Percentiles rank a stretch among this genome's conserved stretches.
Conservation (phyloP, 441 rosid genomes). For the Gossypium armourianum region DNA sequence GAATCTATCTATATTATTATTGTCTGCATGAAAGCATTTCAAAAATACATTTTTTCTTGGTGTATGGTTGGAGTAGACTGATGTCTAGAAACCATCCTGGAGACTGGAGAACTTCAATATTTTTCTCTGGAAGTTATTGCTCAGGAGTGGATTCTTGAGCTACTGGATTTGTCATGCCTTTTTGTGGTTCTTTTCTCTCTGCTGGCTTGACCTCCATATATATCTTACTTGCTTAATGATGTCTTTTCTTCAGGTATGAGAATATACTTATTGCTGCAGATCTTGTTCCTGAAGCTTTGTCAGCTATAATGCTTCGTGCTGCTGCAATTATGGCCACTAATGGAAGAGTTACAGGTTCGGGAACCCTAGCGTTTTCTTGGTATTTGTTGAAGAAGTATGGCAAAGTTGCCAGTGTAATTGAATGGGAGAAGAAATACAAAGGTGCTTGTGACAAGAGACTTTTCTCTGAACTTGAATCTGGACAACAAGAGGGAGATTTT, state of each 20-base stretch:
- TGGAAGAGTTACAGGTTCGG: slow-evolving; percentile 63
- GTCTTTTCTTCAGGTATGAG: slow-evolving; percentile 65
- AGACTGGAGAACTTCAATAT: not conserved
- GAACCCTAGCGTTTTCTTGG: slow-evolving; percentile 63
- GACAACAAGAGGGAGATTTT: slow-evolving; percentile 65
- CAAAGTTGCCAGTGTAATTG: slow-evolving; percentile 59
- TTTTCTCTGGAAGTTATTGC: not conserved
- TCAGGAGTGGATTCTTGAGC: not conserved
- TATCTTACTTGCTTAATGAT: slow-evolving; percentile 14
- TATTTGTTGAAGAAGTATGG: slow-evolving; percentile 69
- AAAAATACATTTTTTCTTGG: not conserved
- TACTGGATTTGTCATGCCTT: not conserved
- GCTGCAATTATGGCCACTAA: slow-evolving; percentile 50
- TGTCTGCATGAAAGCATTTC: not conserved
- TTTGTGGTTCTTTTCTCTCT: not conserved
- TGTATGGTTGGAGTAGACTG: not conserved
- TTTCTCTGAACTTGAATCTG: slow-evolving; percentile 80
- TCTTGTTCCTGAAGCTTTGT: slow-evolving; percentile 80
- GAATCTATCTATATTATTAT: not conserved
- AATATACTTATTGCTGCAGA: slow-evolving; percentile 66
- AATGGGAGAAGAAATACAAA: slow-evolving; percentile 78
- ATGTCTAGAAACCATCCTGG: not conserved
- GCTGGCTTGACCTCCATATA: not conserved
- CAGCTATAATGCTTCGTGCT: slow-evolving; percentile 53
- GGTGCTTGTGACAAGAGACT: slow-evolving; percentile 68